Evolutionary conservation across 176 grass and related monocot genomes (phyloP).

Genomic region (Hordeum marinum): DNA sequence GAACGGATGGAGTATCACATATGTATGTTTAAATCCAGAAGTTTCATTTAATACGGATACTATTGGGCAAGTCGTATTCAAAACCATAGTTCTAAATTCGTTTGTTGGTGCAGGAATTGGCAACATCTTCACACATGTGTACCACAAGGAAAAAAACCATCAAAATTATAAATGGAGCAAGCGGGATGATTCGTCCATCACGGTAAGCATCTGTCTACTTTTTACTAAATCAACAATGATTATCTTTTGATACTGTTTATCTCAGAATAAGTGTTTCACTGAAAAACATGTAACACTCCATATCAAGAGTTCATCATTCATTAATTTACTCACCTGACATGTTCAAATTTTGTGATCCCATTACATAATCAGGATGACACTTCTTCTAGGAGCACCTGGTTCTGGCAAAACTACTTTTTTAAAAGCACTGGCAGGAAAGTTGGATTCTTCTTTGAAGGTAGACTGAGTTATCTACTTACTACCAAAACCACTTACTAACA

Average conservation of each 20-base stretch:
- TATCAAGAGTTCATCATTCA: background rate
- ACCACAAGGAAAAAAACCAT: constrained; percentile 49
- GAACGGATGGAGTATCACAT: background rate
- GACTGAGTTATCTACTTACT: constrained; percentile 7
- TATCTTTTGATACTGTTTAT: background rate
- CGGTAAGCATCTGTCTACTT: constrained; percentile 30
- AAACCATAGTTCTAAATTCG: background rate
- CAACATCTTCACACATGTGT: constrained; percentile 43
- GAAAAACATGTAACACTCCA: background rate
- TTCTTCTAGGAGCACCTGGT: constrained; percentile 87
- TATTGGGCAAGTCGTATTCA: background rate
- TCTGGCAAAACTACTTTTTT: constrained; percentile 91
- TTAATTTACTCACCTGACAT: constrained; percentile 1
- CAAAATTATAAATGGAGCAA: constrained; percentile 64
- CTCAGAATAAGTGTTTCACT: background rate
- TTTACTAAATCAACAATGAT: background rate
- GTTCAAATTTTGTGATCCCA: background rate
- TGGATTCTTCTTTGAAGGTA: constrained; percentile 67
- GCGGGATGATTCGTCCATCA: constrained; percentile 61
- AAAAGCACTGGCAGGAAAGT: constrained; percentile 67
- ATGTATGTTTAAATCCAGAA: background rate
- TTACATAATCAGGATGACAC: constrained; percentile 74
- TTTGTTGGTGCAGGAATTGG: constrained; percentile 52
- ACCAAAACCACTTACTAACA: background rate
- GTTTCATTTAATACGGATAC: constrained; percentile 11